These are phyloP conservation scores for Monilinia laxa DNA, from an alignment of 2,329 filamentous ascomycete species.

Conservation along the genomic window DNA sequence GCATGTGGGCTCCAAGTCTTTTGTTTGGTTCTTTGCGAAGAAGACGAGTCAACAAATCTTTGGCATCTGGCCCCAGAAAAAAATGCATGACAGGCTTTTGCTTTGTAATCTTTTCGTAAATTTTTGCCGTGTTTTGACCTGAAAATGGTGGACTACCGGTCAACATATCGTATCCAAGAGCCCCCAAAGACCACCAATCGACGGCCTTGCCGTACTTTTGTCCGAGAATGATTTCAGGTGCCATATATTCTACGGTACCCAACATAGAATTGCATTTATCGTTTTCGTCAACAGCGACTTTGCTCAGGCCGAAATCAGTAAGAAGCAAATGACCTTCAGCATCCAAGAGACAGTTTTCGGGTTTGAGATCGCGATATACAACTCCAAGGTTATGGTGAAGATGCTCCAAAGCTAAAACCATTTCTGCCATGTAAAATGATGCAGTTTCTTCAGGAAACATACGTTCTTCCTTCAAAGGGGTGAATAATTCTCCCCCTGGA, in stretches of 20 bases:
- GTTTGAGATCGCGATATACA: constrained; percentile 95
- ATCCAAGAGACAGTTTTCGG: constrained; percentile 94
- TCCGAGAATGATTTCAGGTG: constrained; percentile 82
- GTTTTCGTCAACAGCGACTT: constrained; percentile 76
- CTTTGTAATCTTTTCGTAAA: constrained; percentile 93
- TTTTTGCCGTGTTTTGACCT: constrained; percentile 88
- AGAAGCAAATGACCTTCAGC: constrained; percentile 87
- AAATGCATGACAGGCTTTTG: constrained; percentile 88
- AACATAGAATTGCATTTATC: constrained; percentile 81
- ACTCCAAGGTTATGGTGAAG: constrained; percentile 90
- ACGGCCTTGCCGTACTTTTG: constrained; percentile 90
- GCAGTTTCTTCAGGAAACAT: constrained; percentile 91
- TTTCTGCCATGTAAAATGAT: constrained; percentile 98
- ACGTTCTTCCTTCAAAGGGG: constrained; percentile 87
- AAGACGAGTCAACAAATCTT: constrained; percentile 86
- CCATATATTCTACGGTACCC: constrained; percentile 98
- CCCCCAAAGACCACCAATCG: constrained; percentile 98
- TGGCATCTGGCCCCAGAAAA: constrained; percentile 86
- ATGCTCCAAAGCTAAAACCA: constrained; percentile 90
- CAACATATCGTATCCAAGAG: constrained; percentile 86
- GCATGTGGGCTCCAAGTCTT: constrained; percentile 83
- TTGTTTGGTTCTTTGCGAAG: constrained; percentile 91
- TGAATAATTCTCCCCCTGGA: constrained; percentile 93
- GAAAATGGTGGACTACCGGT: constrained; percentile 90
- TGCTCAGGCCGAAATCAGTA: constrained; percentile 95